These are phyloP conservation scores for Chalciporus chontae DNA, from an alignment of 768 basidiomycete species.

Conservation along the genomic window DNA sequence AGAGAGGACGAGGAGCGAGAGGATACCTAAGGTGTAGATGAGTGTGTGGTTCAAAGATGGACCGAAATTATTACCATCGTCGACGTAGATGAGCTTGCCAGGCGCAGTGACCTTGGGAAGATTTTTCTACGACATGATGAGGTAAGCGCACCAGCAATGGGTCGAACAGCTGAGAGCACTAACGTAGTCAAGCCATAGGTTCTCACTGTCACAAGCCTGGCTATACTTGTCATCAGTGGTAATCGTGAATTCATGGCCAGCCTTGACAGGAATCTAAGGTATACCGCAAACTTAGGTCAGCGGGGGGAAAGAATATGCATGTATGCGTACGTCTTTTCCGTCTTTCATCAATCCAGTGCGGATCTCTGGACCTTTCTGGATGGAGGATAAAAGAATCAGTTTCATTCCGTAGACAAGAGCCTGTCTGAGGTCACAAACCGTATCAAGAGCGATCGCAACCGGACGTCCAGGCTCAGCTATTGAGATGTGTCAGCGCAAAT, in stretches of 20 bases:
- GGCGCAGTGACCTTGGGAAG: constrained; percentile 92
- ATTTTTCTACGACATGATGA: constrained; percentile 55
- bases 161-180: constrained; percentile 28
- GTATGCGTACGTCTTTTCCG: constrained; percentile 70
- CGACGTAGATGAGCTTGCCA: constrained; percentile 97
- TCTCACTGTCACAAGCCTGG: constrained; percentile 76
- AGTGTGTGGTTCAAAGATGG: not conserved
- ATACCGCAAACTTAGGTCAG: constrained; percentile 2
- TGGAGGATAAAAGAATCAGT: not conserved
- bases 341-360: constrained; percentile 92
- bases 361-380: constrained; percentile 98
- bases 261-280: constrained; percentile 69
- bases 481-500: constrained; percentile 3
- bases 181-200: constrained; percentile 93
- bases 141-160: constrained; percentile 2
- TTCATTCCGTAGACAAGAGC: constrained; percentile 1
- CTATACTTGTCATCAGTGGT: constrained; percentile 80
- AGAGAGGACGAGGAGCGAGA: constrained; percentile 88
- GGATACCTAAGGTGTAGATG: constrained; percentile 47
- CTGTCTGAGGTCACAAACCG: constrained; percentile 51
- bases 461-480: constrained; percentile 74
- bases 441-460: constrained; percentile 96
- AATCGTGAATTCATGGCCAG: constrained; percentile 92
- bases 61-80: constrained; percentile 64
- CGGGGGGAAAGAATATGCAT: constrained; percentile 1